Evolutionary conservation across 2,329 filamentous ascomycete species (phyloP).

Genomic region (Nemania serpens): DNA sequence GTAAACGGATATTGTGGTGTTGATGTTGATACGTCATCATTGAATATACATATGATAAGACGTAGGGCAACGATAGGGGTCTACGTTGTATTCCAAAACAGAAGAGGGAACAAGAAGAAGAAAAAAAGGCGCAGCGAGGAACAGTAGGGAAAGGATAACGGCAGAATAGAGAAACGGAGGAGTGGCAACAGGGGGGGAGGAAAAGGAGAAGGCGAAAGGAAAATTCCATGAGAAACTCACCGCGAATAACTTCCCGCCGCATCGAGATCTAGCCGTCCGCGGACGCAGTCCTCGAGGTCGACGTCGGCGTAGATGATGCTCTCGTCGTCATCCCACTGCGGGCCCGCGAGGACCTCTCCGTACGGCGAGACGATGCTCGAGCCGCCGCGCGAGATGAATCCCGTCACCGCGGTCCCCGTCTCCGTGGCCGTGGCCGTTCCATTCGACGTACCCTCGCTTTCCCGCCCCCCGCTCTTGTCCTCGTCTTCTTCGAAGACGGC

Average conservation of each 20-base stretch:
- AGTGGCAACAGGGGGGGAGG: neutral
- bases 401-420: conserved; percentile 17
- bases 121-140: neutral
- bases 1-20: no score
- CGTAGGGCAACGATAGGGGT: neutral
- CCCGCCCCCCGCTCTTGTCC: conserved; percentile 18
- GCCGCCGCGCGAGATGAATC: conserved; percentile 73
- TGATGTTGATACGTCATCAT: no score
- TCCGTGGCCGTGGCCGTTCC: conserved; percentile 17
- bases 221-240: conserved; percentile 49
- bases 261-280: conserved; percentile 82
- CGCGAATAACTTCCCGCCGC: conserved; percentile 84
- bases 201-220: neutral
- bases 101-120: conserved; percentile 6
- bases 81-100: no score
- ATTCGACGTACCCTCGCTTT: neutral
- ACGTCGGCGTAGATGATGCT: conserved; percentile 73
- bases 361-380: conserved; percentile 80
- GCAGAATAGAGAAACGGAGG: neutral
- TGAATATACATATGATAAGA: no score
- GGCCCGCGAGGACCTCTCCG: conserved; percentile 79
- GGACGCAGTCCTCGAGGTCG: conserved; percentile 85
- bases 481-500: conserved; percentile 33
- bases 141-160: neutral
- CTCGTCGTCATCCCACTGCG: conserved; percentile 79